Conservation (phyloP, 148 eudicot genomes). For the Spergularia marina region DNA sequence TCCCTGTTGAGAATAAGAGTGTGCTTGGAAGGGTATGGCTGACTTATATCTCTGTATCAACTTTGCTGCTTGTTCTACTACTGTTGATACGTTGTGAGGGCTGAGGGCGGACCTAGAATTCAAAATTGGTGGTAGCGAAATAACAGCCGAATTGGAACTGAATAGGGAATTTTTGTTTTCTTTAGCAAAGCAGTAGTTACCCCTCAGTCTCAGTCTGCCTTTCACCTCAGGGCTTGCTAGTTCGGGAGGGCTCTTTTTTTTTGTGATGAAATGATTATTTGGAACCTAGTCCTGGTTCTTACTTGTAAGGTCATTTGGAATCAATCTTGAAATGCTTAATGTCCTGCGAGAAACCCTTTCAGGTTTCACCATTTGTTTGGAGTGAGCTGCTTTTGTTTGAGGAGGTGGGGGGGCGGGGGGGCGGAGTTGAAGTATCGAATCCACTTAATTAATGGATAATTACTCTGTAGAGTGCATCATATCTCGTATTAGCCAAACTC, state of each 20-base stretch:
- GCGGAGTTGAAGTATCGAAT: too few relatives aligned
- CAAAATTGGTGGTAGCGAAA: background rate
- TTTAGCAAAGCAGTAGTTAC: too few relatives aligned
- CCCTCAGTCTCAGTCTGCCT: too few relatives aligned
- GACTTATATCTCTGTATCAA: background rate
- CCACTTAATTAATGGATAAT: too few relatives aligned
- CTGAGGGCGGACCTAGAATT: background rate
- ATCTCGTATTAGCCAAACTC: too few relatives aligned
- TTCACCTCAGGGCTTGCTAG: background rate
- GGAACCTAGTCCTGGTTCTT: background rate
- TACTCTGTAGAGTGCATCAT: too few relatives aligned
- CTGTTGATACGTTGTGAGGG: background rate
- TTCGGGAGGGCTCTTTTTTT: too few relatives aligned
- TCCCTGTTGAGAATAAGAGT: constrained; percentile 68
- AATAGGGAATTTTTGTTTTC: background rate
- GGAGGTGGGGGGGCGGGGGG: too few relatives aligned
- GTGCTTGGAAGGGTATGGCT: constrained; percentile 69
- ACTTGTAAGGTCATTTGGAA: too few relatives aligned
- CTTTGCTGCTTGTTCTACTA: background rate
- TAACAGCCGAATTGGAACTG: background rate
- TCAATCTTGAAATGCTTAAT: background rate
- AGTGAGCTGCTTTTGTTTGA: too few relatives aligned
- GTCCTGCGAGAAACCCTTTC: background rate
- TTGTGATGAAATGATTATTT: background rate
- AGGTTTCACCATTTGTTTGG: background rate